Percentiles rank a stretch among this genome's conserved stretches.
Conservation (phyloP, 2,329 filamentous ascomycete species). For the Dichotomopilus funicola region DNA sequence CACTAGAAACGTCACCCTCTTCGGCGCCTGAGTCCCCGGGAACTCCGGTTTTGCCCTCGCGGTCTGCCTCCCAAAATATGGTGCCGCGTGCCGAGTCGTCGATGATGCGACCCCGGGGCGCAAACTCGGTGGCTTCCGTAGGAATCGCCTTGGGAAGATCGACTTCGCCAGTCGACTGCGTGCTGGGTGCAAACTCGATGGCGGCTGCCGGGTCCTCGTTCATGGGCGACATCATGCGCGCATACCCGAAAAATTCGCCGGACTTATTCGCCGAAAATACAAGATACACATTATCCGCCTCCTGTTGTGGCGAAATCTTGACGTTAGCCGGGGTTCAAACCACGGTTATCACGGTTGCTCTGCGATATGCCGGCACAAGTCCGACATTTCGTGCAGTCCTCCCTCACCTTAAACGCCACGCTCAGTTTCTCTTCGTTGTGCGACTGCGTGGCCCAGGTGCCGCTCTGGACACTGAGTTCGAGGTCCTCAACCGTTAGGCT, state of each 20-base stretch:
- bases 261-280: slow-evolving; percentile 97
- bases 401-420: slow-evolving; percentile 67
- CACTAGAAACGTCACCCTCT: slow-evolving; percentile 36
- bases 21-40: slow-evolving; percentile 29
- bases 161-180: slow-evolving; percentile 50
- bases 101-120: slow-evolving; percentile 79
- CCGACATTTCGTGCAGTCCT: neutral
- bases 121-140: slow-evolving; percentile 69
- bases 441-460: slow-evolving; percentile 88
- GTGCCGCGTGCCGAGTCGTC: slow-evolving; percentile 90
- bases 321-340: neutral
- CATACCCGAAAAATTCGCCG: slow-evolving; percentile 93
- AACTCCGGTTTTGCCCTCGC: slow-evolving; percentile 42
- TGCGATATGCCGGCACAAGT: no score
- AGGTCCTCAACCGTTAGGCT: slow-evolving; percentile 87
- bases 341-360: neutral
- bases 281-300: slow-evolving; percentile 76
- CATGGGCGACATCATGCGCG: slow-evolving; percentile 80
- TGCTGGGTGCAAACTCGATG: slow-evolving; percentile 62
- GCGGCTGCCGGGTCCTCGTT: slow-evolving; percentile 66
- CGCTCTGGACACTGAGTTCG: slow-evolving; percentile 78
- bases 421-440: slow-evolving; percentile 87
- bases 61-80: slow-evolving; percentile 89
- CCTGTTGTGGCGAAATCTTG: slow-evolving; percentile 39
- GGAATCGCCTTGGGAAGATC: slow-evolving; percentile 74